Evolutionary conservation across 805 yeast genomes (phyloP).

Genomic region (Sugiyamaella chiloensis): DNA sequence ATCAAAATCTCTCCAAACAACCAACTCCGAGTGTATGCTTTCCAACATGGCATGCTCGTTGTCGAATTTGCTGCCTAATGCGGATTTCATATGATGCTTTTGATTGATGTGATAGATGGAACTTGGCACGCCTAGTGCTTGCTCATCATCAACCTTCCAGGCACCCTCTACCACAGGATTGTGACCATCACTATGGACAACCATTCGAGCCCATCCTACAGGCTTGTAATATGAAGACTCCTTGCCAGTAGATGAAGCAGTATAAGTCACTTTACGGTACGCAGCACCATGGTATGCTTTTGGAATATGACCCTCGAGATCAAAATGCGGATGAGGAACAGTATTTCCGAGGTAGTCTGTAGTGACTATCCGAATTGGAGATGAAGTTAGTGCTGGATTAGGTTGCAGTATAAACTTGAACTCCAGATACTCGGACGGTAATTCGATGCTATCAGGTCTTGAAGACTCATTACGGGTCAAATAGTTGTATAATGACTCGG

Average conservation of each 20-base stretch:
- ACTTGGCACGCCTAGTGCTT: conserved; percentile 29
- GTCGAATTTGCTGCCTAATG: conserved; percentile 13
- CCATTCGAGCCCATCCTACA: conserved; percentile 35
- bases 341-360: conserved; percentile 19
- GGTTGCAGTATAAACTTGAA: conserved; percentile 26
- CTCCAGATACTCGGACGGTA: conserved; percentile 19
- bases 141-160: conserved; percentile 34
- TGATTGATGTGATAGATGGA: conserved; percentile 29
- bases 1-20: conserved; percentile 33
- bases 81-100: conserved; percentile 11
- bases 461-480: conserved; percentile 24
- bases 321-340: conserved; percentile 22
- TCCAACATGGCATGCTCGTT: conserved; percentile 15
- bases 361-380: conserved; percentile 12
- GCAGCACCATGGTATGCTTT: conserved; percentile 28
- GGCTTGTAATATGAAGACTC: conserved; percentile 18
- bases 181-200: conserved; percentile 21
- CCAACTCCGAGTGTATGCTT: conserved; percentile 14
- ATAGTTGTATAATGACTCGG: conserved; percentile 23
- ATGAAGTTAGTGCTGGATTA: conserved; percentile 12
- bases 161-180: conserved; percentile 27
- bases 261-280: conserved; percentile 23
- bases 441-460: conserved; percentile 17
- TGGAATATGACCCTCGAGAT: not conserved
- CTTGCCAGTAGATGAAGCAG: conserved; percentile 17